These are phyloP conservation scores for Babesia ovis DNA, from an alignment of 169 alveolate genomes.

Conservation along the genomic window DNA sequence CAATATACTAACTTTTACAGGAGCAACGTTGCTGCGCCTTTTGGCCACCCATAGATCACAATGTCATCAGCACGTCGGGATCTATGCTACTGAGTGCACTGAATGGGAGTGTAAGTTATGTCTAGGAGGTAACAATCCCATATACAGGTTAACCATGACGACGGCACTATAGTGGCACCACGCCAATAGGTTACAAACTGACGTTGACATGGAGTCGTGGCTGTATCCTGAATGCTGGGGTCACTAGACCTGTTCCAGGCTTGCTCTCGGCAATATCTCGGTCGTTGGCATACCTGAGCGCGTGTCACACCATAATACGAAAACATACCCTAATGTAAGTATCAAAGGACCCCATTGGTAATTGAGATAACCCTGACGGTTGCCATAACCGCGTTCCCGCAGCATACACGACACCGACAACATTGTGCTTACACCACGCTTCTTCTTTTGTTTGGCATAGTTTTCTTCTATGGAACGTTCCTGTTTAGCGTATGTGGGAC, in stretches of 20 bases:
- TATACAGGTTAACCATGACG: slow-evolving; percentile 41
- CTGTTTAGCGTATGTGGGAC: slow-evolving; percentile 20
- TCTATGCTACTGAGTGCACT: slow-evolving; percentile 5
- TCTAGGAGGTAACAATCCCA: too few relatives aligned
- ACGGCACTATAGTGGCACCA: slow-evolving; percentile 47
- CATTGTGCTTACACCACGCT: slow-evolving; percentile 30
- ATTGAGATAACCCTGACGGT: slow-evolving; percentile 68
- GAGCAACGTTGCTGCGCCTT: slow-evolving; percentile 64
- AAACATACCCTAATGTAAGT: slow-evolving; percentile 67
- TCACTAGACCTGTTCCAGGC: slow-evolving; percentile 66
- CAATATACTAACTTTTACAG: not conserved
- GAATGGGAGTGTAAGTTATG: slow-evolving; percentile 48
- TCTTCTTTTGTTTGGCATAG: slow-evolving; percentile 18
- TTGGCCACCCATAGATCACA: slow-evolving; percentile 42
- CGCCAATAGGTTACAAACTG: slow-evolving; percentile 34
- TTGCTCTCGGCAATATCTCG: slow-evolving; percentile 69
- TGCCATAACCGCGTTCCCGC: slow-evolving; percentile 74
- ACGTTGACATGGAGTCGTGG: slow-evolving; percentile 73
- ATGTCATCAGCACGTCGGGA: not conserved
- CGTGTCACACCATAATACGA: not conserved
- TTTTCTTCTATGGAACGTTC: slow-evolving; percentile 12
- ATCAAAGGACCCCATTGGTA: slow-evolving; percentile 66
- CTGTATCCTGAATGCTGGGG: slow-evolving; percentile 69
- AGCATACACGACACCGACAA: slow-evolving; percentile 57
- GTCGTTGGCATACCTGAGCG: slow-evolving; percentile 55